Percentiles rank a stretch among this genome's conserved stretches.
Conservation (phyloP, 2,329 filamentous ascomycete genomes). For the Xylaria polymorpha region DNA sequence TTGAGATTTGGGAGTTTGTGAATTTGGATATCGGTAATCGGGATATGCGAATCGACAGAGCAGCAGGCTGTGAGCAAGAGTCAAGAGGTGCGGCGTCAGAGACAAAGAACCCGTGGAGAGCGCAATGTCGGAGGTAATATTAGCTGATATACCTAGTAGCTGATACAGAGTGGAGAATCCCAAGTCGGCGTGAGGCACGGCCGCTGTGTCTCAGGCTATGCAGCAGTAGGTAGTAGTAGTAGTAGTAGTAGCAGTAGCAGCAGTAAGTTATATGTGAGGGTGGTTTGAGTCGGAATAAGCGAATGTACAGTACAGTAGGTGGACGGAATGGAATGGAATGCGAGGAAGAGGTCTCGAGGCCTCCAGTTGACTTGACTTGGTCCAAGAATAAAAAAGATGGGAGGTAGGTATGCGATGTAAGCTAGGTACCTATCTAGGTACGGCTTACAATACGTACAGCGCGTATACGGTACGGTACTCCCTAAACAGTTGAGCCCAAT, state of each 20-base stretch:
- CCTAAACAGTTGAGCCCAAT: not conserved
- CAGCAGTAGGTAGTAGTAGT: not conserved
- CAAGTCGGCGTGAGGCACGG: constrained; percentile 18
- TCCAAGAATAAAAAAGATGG: constrained; percentile 4
- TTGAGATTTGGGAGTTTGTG: constrained; percentile 12
- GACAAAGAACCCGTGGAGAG: constrained; percentile 24
- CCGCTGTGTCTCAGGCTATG: constrained; percentile 26
- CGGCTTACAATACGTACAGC: too few relatives aligned
- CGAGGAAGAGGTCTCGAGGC: constrained; percentile 8
- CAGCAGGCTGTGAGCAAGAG: constrained; percentile 21
- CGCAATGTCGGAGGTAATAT: not conserved
- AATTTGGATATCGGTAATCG: constrained; percentile 3
- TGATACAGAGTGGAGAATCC: constrained; percentile 29
- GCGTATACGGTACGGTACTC: not conserved
- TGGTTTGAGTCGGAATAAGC: constrained; percentile 12
- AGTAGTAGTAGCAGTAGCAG: too few relatives aligned
- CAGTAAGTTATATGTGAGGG: not conserved
- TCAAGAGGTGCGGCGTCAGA: constrained; percentile 25
- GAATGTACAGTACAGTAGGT: not conserved
- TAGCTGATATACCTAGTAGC: constrained; percentile 13
- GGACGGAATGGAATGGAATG: not conserved
- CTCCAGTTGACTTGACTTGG: constrained; percentile 12
- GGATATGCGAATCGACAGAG: constrained; percentile 3
- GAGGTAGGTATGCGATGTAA: constrained; percentile 7
- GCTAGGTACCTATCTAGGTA: too few relatives aligned